Evolutionary conservation across 176 grass and related monocot species (phyloP).

Genomic region (Cocos nucifera): DNA sequence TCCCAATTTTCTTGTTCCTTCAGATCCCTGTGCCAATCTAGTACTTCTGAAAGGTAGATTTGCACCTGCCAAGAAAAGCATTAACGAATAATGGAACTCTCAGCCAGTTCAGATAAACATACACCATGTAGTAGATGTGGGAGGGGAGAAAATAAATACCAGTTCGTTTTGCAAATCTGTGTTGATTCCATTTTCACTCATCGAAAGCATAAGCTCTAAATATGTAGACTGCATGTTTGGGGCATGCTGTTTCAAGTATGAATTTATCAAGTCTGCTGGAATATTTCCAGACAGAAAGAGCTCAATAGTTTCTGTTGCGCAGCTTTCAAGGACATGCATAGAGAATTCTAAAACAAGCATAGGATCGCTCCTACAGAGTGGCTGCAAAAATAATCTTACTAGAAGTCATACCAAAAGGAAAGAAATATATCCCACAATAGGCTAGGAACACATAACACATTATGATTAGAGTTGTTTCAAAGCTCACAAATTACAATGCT

Average conservation of each 20-base stretch:
- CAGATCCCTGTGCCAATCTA: constrained; percentile 78
- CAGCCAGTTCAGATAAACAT: constrained; percentile 3
- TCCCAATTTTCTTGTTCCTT: constrained; percentile 86
- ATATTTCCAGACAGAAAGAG: constrained; percentile 99
- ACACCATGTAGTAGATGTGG: not conserved
- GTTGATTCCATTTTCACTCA: constrained; percentile 83
- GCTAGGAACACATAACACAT: too few relatives aligned
- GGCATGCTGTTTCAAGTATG: constrained; percentile 95
- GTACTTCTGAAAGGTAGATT: constrained; percentile 95
- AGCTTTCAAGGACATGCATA: constrained; percentile 77
- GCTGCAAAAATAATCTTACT: constrained; percentile 45
- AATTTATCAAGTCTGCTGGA: constrained; percentile 96
- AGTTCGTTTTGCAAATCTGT: constrained; percentile 98
- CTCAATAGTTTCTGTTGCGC: constrained; percentile 83
- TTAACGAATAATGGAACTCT: not conserved
- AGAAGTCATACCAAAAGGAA: constrained; percentile 5
- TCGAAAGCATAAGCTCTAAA: constrained; percentile 94
- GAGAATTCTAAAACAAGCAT: constrained; percentile 96
- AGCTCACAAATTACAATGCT: too few relatives aligned
- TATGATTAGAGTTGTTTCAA: too few relatives aligned
- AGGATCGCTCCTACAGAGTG: constrained; percentile 89
- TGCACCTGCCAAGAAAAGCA: constrained; percentile 61
- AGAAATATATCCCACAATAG: not conserved
- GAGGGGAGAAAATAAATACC: constrained; percentile 24
- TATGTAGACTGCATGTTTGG: constrained; percentile 94